These are phyloP conservation scores for Quercus agrifolia DNA, from an alignment of 306 rosid genomes.

Conservation along the genomic window DNA sequence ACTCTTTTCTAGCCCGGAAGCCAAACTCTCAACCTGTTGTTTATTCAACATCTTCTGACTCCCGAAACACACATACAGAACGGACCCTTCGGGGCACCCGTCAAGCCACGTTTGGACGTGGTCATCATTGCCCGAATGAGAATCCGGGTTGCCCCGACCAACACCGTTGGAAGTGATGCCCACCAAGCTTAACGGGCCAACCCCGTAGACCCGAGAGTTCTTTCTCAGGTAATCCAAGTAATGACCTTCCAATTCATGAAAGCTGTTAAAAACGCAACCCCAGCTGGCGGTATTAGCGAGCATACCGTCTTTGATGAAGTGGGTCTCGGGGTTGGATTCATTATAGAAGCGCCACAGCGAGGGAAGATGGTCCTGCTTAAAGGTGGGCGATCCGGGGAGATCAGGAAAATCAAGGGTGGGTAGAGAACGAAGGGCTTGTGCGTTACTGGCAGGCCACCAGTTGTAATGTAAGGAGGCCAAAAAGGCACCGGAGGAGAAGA, in stretches of 20 bases:
- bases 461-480: not conserved
- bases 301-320: slow-evolving; percentile 29
- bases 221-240: slow-evolving; percentile 26
- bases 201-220: slow-evolving; percentile 19
- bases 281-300: slow-evolving; percentile 36
- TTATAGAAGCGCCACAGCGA: slow-evolving; percentile 10
- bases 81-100: slow-evolving; percentile 47
- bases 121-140: not conserved
- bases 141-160: not conserved
- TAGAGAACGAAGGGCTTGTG: not conserved
- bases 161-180: not conserved
- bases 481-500: slow-evolving; percentile 16
- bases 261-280: slow-evolving; percentile 45
- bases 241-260: slow-evolving; percentile 34
- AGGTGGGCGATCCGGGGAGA: slow-evolving; percentile 37
- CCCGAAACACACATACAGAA: slow-evolving; percentile 66
- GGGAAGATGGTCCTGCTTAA: slow-evolving; percentile 51
- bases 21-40: slow-evolving; percentile 58
- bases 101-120: slow-evolving; percentile 45
- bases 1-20: slow-evolving; percentile 57
- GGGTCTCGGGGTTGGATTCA: slow-evolving; percentile 42
- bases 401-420: slow-evolving; percentile 16
- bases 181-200: slow-evolving; percentile 40
- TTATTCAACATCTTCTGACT: slow-evolving; percentile 54
- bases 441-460: slow-evolving; percentile 20